Evolutionary conservation across 495 filamentous ascomycete species (phyloP).

Genomic region (Penicillium alfredii): DNA sequence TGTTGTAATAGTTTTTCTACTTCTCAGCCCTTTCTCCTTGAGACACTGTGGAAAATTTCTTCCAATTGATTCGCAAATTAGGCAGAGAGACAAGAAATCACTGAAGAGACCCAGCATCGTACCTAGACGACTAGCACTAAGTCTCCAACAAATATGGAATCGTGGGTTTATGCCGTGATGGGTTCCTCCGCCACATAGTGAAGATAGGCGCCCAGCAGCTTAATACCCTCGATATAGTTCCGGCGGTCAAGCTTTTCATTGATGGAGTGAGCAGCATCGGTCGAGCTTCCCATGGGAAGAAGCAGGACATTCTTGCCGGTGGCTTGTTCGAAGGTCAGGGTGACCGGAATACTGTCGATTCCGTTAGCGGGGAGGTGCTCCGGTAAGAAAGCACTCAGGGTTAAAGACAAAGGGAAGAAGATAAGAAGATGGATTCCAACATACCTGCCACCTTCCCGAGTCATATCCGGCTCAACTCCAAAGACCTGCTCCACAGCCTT

Average conservation of each 20-base stretch:
- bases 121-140: too few relatives aligned
- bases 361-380: constrained; percentile 12
- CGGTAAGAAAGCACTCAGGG: not conserved
- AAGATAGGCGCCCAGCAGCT: constrained; percentile 88
- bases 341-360: constrained; percentile 78
- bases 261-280: constrained; percentile 92
- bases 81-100: too few relatives aligned
- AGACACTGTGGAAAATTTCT: too few relatives aligned
- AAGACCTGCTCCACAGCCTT: constrained; percentile 93
- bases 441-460: constrained; percentile 86
- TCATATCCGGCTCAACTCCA: constrained; percentile 89
- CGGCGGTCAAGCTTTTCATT: constrained; percentile 97
- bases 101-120: too few relatives aligned
- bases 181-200: constrained; percentile 95
- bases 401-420: too few relatives aligned
- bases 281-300: constrained; percentile 92
- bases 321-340: constrained; percentile 93
- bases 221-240: constrained; percentile 99
- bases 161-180: constrained; percentile 25
- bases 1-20: too few relatives aligned
- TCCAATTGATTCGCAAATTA: too few relatives aligned
- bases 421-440: constrained; percentile 13
- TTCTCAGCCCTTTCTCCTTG: too few relatives aligned
- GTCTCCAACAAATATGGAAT: constrained; percentile 2
- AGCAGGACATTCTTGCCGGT: constrained; percentile 98